Percentiles rank a stretch among this genome's conserved stretches.
These are phyloP conservation scores for Huntiella bhutanensis DNA, from an alignment of 2,329 filamentous ascomycete genomes.

Conservation along the genomic window DNA sequence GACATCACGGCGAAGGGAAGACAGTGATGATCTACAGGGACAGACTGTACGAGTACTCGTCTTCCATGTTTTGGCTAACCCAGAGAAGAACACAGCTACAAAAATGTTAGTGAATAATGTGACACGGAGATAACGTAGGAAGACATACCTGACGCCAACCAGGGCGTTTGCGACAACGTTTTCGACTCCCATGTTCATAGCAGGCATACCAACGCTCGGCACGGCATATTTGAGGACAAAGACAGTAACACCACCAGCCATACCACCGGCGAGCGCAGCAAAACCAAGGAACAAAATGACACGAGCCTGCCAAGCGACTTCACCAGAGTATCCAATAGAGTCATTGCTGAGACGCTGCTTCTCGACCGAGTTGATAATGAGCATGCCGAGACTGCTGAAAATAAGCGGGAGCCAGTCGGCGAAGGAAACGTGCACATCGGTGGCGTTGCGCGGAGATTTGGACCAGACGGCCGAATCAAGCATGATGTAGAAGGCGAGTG, in stretches of 20 bases:
- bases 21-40: conserved; percentile 26
- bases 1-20: conserved; percentile 1
- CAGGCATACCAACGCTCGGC: conserved; percentile 36
- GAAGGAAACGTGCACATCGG: conserved; percentile 42
- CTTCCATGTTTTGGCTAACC: conserved; percentile 55
- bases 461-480: conserved; percentile 51
- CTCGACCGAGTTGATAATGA: conserved; percentile 53
- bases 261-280: conserved; percentile 43
- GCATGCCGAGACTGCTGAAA: conserved; percentile 48
- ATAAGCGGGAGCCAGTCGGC: conserved; percentile 52
- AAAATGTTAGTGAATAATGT: conserved; percentile 9
- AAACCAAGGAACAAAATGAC: conserved; percentile 50
- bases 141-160: conserved; percentile 37
- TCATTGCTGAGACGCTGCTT: conserved; percentile 46
- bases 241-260: conserved; percentile 50
- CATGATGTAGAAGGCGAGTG: conserved; percentile 48
- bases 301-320: conserved; percentile 49
- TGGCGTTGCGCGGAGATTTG: conserved; percentile 39
- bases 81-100: conserved; percentile 42
- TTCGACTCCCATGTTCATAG: conserved; percentile 44
- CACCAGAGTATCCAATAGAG: conserved; percentile 42
- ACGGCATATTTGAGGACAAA: conserved; percentile 48
- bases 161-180: conserved; percentile 47
- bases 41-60: conserved; percentile 51
- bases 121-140: neutral